Base-by-base conservation (phyloP, 2,329 filamentous ascomycete species). In the Dactylella cylindrospora region DNA sequence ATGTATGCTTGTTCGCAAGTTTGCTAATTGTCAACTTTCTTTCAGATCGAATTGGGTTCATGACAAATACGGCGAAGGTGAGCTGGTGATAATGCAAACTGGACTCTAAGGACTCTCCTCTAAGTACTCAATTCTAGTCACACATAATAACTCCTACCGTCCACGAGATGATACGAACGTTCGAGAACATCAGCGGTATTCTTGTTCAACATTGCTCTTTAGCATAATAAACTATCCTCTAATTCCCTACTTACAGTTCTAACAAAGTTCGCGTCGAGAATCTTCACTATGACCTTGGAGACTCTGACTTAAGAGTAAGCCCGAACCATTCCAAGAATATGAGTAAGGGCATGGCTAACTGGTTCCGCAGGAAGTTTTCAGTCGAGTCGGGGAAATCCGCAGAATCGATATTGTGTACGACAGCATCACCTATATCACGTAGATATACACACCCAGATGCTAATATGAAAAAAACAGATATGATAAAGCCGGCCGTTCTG, bases 251-350 rank as follows among this genome's bases (percentile, higher is more conserved):
- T 22, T 15, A 19, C 26, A 60, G 54, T 8, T 46, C 32, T 25
- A 28, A 84, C 38, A 91, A 88, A 74, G 74, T 96, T 67, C 84
- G 85, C 66, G 85, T 95, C 64, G 88, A 94, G 64, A 95, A 95
- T 71, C 76, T 96, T 55, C 90, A 96, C 73, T 96, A 95, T 73
- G 90, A 96, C 62, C 79, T 96, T 65, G 90, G 86, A 9, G 83
- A 91, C 7, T 13, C 46, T 13, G 36, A 33, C 36, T 41, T 49
- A 53, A 65, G 53, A 26, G 22, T 31, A 43, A 15, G n/a, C 22
- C 25, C 1, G 15, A 26, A n/a, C 22, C 12, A 17, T 13, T 9
- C 20, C 33, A 45, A 9, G 28, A 6, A 12, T 29, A 2, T 9
- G 13, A 9, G 13, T 19, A 29, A 12, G 19, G n/a, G 10, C 7